Base-by-base conservation (phyloP, 2,329 filamentous ascomycete species). In the Diplodia intermedia region DNA sequence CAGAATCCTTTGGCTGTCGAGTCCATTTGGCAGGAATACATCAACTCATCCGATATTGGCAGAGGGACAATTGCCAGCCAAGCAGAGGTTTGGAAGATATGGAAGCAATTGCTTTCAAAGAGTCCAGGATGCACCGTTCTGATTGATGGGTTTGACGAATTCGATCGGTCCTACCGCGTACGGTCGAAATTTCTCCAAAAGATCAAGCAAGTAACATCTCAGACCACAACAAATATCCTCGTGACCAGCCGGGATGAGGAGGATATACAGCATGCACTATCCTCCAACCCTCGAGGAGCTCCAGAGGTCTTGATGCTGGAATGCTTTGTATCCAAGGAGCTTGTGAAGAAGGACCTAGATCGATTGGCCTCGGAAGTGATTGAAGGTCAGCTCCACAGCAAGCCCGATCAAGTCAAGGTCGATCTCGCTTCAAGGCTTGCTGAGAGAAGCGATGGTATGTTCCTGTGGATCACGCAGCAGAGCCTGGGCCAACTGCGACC, bases 111-210 rank as follows among this genome's bases (percentile, higher is more conserved):
- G 26, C 50, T 53, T 14, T 53, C 26, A 20, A 8, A 18, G 15
- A 31, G 50, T 2, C 23, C 20, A 2, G 23, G 50, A 53, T 31
- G 50, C 15, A 18, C 15, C 2, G 26, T 53, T 15, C 11, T 53
- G 23, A 53, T 53, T 53, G 50, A 53, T 18, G 50, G 50, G 6
- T 53, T 53, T 12, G 50, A 53, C 26, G 50, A 53, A 15, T 53
- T 53, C 26, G 26, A 53, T 8, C 20, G 26, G 23, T 26, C 23
- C 4, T 53, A 29, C 26, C 50, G 50, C 20, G 26, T 23, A 53
- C 11, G 18, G 12, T 53, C 50, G 2, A 14, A 53, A 7, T 31
- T 53, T 53, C 23, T 53, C 23, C 50, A 29, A 29, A 53, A 26
- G 15, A 31, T 53, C 50, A 53, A 53, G 50, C 20, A 53, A 53